Base-by-base conservation (phyloP, 202 grass and related monocot species). In the Thinopyrum obtusiflorum region DNA sequence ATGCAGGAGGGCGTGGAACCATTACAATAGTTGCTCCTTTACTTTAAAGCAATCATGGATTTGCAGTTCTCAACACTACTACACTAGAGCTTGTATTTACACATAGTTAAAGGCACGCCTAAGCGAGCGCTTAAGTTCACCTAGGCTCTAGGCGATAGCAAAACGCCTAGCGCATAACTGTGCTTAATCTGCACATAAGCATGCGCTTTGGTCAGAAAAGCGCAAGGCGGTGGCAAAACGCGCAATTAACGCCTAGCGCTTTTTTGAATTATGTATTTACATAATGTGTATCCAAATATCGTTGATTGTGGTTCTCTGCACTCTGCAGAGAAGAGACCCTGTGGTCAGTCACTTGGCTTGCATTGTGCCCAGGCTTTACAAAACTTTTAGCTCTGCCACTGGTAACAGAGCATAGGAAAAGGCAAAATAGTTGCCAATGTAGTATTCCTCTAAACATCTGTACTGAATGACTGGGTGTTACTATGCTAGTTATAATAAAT, bases 401-500 rank as follows among this genome's bases (percentile, higher is more conserved):
- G 23, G 29, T 57, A 68, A 69, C 20, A 55, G 57, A 39, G 77
- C 23, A 31, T 80, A 81, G 63, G 18, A 81, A 35, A 68, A 81
- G 35, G 60, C 15, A 23, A 63, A 63, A 10, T 13, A 26, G 23
- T 63, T 46, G 24, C 25, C 44, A 35, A 35, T 82, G 80, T 25
- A 15, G n/a, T 60, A 73, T 61, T 73, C 68, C 36, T 83, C 55
- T 63, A n/a, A 15, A 83, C 17, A 73, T 73, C 15, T 29, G 36
- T 57, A 80, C 33, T 80, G 23, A 80, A 33, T 57, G 20, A 81
- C 61, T 18, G 61, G 20, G 25, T 14, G 13, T 31, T 31, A 15
- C 24, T 65, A 57, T 75, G 11, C 5, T 81, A 39, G 44, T 73
- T 79, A 46, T 80, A 40, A 76, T 84, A 53, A 82, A 80, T 67